Conservation (phyloP, 129 eudicot species). For the Mikania micrantha region DNA sequence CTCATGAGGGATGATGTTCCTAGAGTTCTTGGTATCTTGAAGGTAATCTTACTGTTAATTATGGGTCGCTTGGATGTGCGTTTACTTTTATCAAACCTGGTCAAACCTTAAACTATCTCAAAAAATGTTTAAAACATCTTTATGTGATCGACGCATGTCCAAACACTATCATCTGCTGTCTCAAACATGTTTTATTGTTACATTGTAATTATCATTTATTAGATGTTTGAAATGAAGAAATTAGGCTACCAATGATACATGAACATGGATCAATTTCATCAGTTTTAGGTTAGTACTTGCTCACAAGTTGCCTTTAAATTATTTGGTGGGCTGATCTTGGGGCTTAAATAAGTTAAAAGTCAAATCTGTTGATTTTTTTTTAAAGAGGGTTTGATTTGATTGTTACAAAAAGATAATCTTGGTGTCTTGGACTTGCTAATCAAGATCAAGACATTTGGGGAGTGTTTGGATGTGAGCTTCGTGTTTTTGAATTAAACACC, state of each 20-base stretch:
- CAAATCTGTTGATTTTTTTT: too few species aligned
- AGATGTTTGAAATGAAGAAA: neutral
- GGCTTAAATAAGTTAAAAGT: too few species aligned
- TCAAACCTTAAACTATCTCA: too few species aligned
- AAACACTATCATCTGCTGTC: too few species aligned
- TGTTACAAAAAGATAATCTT: neutral
- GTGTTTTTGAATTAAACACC: too few species aligned
- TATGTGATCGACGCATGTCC: neutral
- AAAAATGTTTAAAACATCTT: neutral
- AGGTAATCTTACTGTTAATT: conserved; percentile 39
- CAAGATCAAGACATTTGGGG: neutral
- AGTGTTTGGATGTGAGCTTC: neutral
- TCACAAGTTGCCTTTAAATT: too few species aligned
- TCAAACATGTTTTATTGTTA: neutral
- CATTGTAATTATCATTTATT: neutral
- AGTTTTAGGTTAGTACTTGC: neutral
- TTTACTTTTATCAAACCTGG: too few species aligned
- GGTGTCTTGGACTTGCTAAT: neutral
- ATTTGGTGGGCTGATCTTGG: too few species aligned
- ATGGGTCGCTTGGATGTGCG: neutral
- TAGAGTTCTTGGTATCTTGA: conserved; percentile 78
- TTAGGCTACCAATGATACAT: neutral
- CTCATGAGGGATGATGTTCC: conserved; percentile 80
- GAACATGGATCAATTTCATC: neutral
- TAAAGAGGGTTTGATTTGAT: neutral